phyloP scores from a whole-genome alignment of 345 rosid species.

The Gossypium australe region DNA sequence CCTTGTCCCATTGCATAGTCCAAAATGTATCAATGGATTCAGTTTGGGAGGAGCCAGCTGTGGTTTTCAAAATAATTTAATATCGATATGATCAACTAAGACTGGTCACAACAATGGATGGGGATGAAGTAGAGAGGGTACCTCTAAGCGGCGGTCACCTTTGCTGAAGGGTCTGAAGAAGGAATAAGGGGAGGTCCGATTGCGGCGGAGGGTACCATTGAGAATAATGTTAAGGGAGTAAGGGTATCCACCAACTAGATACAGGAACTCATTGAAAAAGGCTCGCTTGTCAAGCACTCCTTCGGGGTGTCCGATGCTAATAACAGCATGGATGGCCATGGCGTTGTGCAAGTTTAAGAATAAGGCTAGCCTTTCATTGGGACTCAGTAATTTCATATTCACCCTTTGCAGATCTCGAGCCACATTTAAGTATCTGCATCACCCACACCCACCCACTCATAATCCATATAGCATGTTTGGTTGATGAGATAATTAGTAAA shows the following conservation, averaged over 20 bases:
- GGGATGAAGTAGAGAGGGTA: slow-evolving; percentile 12
- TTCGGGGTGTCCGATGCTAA: slow-evolving; percentile 55
- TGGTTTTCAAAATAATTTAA: background rate
- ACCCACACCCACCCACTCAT: background rate
- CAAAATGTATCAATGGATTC: slow-evolving; percentile 80
- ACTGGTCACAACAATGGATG: too few species aligned
- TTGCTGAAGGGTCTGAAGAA: slow-evolving; percentile 48
- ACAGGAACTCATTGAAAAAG: slow-evolving; percentile 60
- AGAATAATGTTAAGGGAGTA: slow-evolving; percentile 54
- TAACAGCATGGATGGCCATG: slow-evolving; percentile 83
- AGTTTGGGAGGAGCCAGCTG: slow-evolving; percentile 51
- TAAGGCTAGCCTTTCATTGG: slow-evolving; percentile 64
- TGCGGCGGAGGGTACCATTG: slow-evolving; percentile 67
- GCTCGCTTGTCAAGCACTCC: slow-evolving; percentile 68
- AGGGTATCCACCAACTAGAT: slow-evolving; percentile 71
- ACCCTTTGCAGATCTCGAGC: slow-evolving; percentile 71
- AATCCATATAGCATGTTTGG: too few species aligned
- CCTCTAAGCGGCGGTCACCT: slow-evolving; percentile 58
- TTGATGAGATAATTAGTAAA: too few species aligned
- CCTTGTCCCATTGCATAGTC: slow-evolving; percentile 76
- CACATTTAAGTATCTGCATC: slow-evolving; percentile 63
- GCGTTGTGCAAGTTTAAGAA: slow-evolving; percentile 86
- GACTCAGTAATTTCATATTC: slow-evolving; percentile 41
- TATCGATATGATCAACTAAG: too few species aligned
- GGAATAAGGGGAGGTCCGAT: slow-evolving; percentile 49